phyloP scores from a whole-genome alignment of 78 protist species.

The Dictyostelium capitatum region DNA sequence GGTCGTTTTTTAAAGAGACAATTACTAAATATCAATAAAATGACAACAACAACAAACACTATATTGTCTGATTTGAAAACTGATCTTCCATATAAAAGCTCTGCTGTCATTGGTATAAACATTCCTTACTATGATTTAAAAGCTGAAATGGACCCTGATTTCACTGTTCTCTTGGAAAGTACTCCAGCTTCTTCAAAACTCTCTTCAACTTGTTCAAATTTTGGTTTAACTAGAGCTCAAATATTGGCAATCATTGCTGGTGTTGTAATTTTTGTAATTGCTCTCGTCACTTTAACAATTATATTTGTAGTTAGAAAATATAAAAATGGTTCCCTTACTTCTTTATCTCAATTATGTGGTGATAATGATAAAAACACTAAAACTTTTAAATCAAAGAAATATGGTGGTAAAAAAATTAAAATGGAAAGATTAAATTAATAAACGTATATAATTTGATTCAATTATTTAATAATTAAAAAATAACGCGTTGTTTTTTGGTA shows the following conservation, averaged over 20 bases:
- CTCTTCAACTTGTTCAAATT: not conserved
- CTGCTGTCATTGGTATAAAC: constrained; percentile 7
- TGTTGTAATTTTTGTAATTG: not conserved
- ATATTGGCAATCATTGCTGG: not conserved
- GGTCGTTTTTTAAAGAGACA: constrained; percentile 24
- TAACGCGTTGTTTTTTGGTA: no score
- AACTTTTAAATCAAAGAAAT: not conserved
- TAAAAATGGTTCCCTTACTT: not conserved
- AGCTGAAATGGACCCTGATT: constrained; percentile 42
- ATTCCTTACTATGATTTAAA: not conserved
- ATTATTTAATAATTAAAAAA: no score
- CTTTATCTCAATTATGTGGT: not conserved
- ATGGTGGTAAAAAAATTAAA: not conserved
- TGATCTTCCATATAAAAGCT: not conserved
- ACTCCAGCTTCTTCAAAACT: not conserved
- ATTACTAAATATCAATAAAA: constrained; percentile 9
- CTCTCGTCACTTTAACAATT: not conserved
- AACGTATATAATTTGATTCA: no score
- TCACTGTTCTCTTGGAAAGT: constrained; percentile 19
- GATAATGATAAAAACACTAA: not conserved
- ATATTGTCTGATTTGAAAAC: not conserved
- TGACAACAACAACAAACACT: not conserved
- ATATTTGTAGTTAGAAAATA: constrained; percentile 10
- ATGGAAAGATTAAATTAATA: constrained; percentile 26
- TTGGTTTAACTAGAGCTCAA: constrained; percentile 10